Evolutionary conservation across 1,284 basidiomycete species (phyloP), one percentile per base, ranked within the genome.

Genomic region (Sporisorium scitamineum): DNA sequence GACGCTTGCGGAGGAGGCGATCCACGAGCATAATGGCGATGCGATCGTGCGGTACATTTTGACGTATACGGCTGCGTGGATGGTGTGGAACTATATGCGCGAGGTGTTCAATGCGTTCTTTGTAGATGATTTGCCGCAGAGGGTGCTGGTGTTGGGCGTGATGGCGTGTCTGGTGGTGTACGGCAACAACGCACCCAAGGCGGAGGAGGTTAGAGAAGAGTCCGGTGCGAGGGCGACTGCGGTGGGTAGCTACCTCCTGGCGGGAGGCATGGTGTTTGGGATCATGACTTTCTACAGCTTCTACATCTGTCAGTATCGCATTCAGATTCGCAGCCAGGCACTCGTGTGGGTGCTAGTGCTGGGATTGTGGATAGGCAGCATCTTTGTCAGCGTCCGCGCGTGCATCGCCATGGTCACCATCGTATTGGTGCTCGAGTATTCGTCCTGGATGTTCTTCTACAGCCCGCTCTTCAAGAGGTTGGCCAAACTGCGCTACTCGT

Each of bases 81-180:
- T 78, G 59, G 57, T 82, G 20, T 82, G 80, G 80, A 67, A 70
- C 54, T 80, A 69, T 41, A 79, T 81, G 75, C 58, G 80, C 20
- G 75, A 81, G 42, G 45, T 79, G 24, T 81, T 82, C 44, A 80
- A 82, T 39, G 66, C 70, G n/a, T 82, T 80, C 41, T 82, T 81
- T 39, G 65, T 72, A 24, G 80, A 81, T 22, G 80, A 82, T 50
- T 45, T 82, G 2, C 70, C 62, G 2, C 79, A 81, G 52, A 54
- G 73, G 9, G 27, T 78, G 24, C 50, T 82, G n/a, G 80, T 81
- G 9, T 34, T 82, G 24, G 72, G 45, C n/a, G 76, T 81, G n/a
- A 81, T 82, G 79, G 73, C 70, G 7, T 71, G 68, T 39, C 48
- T 82, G 8, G 64, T 80, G 9, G 73, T 82, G 9, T 82, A 71